Evolutionary conservation across 1,284 basidiomycete species (phyloP).

Genomic region (Ceratobasidium theobromae): DNA sequence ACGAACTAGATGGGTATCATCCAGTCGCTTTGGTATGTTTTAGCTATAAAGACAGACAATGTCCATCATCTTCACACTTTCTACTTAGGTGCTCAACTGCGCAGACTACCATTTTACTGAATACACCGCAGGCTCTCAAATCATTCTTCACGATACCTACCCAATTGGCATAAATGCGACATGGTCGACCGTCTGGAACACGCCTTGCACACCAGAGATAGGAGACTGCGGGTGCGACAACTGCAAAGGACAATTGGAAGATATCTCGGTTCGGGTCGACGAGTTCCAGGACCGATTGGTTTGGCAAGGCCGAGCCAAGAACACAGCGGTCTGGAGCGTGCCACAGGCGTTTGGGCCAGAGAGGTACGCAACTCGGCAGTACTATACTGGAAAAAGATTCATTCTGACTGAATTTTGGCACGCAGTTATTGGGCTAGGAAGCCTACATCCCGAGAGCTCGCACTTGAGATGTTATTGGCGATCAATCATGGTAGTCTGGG

Average conservation of each 20-base stretch:
- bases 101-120: constrained; percentile 64
- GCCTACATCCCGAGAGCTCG: constrained; percentile 68
- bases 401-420: neutral
- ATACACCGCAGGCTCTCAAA: constrained; percentile 61
- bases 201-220: constrained; percentile 54
- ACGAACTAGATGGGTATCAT: constrained; percentile 68
- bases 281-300: constrained; percentile 58
- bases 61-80: neutral
- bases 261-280: constrained; percentile 65
- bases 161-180: constrained; percentile 69
- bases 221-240: constrained; percentile 71
- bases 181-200: constrained; percentile 56
- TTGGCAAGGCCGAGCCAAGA: constrained; percentile 62
- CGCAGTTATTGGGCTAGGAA: constrained; percentile 63
- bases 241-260: constrained; percentile 55
- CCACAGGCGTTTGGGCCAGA: constrained; percentile 71
- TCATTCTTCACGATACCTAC: constrained; percentile 59
- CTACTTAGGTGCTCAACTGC: constrained; percentile 61
- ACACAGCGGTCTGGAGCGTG: constrained; percentile 69
- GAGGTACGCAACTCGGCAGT: constrained; percentile 48
- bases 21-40: constrained; percentile 58
- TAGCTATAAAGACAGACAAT: neutral
- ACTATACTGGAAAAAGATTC: constrained; percentile 7
- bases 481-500: constrained; percentile 71
- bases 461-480: constrained; percentile 61